Conservation (phyloP, 2,329 filamentous ascomycete species). For the Cladophialophora psammophila region DNA sequence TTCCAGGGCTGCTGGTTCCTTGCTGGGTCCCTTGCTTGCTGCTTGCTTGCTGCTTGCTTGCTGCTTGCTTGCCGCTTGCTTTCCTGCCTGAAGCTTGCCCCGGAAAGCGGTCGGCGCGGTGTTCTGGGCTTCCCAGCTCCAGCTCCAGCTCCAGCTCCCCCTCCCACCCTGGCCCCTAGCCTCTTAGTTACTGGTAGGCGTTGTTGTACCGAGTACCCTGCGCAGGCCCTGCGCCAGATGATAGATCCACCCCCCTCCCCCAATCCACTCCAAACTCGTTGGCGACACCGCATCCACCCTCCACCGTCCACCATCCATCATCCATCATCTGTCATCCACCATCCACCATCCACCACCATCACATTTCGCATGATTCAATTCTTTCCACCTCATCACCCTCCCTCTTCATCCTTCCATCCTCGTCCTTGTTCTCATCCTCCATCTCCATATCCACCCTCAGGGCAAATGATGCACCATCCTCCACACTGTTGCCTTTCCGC, state of each 20-base stretch:
- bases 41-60: constrained; percentile 11
- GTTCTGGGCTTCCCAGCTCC: neutral
- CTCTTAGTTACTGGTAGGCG: no score
- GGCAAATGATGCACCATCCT: constrained; percentile 5
- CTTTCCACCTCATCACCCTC: constrained; percentile 11
- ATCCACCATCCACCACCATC: constrained; percentile 12
- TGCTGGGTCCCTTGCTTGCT: neutral
- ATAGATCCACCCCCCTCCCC: constrained; percentile 7
- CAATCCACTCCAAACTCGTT: constrained; percentile 12
- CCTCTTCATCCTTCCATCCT: neutral
- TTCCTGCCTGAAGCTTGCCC: constrained; percentile 12
- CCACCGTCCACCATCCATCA: neutral
- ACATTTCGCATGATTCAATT: constrained; percentile 16
- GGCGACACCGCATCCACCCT: constrained; percentile 18
- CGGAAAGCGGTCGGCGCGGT: constrained; percentile 13
- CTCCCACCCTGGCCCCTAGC: no score
- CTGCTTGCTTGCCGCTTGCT: no score
- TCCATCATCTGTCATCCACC: no score
- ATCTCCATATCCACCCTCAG: neutral
- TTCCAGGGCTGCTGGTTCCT: no score
- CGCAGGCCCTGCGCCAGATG: no score
- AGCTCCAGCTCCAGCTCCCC: no score
- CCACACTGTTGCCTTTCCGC: constrained; percentile 2
- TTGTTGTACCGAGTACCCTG: no score
- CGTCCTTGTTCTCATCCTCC: constrained; percentile 18